Conservation (phyloP, 441 rosid genomes). For the Isatis lusitanica region DNA sequence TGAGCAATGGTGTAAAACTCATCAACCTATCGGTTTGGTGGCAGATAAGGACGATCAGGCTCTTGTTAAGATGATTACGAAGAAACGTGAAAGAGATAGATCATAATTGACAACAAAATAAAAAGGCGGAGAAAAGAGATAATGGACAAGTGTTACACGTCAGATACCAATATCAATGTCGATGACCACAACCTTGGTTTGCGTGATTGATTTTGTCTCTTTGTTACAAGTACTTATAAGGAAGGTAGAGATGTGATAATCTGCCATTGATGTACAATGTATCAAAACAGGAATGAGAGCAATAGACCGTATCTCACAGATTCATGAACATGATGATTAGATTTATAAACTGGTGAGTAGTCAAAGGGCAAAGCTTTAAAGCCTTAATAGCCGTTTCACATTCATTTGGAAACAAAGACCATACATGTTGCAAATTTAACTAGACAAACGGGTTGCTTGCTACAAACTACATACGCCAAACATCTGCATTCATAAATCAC, state of each 20-base stretch:
- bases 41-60: slow-evolving; percentile 27
- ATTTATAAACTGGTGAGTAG: background rate
- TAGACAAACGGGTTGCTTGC: slow-evolving; percentile 14
- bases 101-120: background rate
- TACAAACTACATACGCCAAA: slow-evolving; percentile 26
- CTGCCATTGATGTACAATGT: background rate
- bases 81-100: background rate
- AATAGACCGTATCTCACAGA: background rate
- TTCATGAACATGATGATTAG: background rate
- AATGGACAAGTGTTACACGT: slow-evolving; percentile 20
- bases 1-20: background rate
- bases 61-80: slow-evolving; percentile 18
- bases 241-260: background rate
- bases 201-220: slow-evolving; percentile 11
- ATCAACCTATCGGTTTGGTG: slow-evolving; percentile 2
- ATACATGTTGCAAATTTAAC: slow-evolving; percentile 15
- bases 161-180: slow-evolving; percentile 17
- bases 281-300: background rate
- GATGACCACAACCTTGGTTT: background rate
- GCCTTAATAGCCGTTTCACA: slow-evolving; percentile 5
- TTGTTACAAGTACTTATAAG: background rate
- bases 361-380: slow-evolving; percentile 14
- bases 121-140: background rate
- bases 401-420: slow-evolving; percentile 17
- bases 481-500: background rate